Evolutionary conservation across 2,329 filamentous ascomycete species (phyloP).

Genomic region (Monosporascus sp.): DNA sequence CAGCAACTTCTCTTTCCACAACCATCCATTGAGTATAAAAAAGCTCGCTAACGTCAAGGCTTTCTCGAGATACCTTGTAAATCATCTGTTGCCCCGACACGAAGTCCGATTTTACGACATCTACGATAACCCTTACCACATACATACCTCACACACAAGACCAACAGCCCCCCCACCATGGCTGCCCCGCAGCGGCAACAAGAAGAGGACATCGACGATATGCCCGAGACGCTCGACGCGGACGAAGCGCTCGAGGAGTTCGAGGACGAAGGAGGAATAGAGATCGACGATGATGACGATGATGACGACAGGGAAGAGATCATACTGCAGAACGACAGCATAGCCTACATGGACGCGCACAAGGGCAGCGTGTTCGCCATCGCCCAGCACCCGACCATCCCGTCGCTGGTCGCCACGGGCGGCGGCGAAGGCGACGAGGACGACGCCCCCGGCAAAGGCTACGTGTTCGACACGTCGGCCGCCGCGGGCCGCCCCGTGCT

Average conservation of each 20-base stretch:
- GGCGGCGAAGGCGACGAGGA: constrained; percentile 59
- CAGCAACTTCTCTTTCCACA: constrained; percentile 9
- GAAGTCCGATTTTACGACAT: no score
- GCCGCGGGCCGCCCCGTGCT: constrained; percentile 61
- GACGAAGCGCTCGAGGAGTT: constrained; percentile 74
- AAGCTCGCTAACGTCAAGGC: not conserved
- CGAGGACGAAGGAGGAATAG: constrained; percentile 66
- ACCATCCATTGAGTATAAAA: not conserved
- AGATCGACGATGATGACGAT: constrained; percentile 61
- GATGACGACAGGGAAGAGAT: constrained; percentile 58
- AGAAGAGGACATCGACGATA: constrained; percentile 43
- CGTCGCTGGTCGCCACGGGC: constrained; percentile 78
- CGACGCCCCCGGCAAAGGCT: constrained; percentile 69
- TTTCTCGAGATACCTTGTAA: not conserved
- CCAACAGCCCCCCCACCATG: constrained; percentile 14
- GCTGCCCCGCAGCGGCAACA: constrained; percentile 26
- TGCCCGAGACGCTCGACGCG: constrained; percentile 67
- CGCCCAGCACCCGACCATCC: constrained; percentile 79
- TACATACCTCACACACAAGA: no score
- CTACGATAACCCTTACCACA: not conserved
- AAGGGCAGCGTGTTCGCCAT: constrained; percentile 92
- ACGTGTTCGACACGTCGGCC: constrained; percentile 72
- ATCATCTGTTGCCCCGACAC: no score
- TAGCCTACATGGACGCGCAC: constrained; percentile 86
- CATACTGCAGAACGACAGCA: constrained; percentile 81